phyloP scores from a whole-genome alignment of 768 basidiomycete species.

The Tremella yokohamensis region DNA sequence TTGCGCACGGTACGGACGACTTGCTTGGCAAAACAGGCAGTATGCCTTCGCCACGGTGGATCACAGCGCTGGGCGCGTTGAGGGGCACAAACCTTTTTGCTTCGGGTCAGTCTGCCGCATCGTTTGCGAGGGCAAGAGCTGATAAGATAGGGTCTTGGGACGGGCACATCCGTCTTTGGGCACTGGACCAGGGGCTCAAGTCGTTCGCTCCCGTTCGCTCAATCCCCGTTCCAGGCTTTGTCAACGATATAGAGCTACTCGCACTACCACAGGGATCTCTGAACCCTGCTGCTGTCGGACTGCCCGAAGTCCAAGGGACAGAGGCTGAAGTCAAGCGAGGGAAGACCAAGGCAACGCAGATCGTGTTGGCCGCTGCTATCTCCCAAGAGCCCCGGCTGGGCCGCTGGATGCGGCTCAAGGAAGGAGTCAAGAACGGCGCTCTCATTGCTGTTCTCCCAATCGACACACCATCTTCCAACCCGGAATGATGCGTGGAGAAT shows the following conservation, averaged over 20 bases:
- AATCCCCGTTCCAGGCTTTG: constrained; percentile 68
- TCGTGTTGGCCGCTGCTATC: constrained; percentile 69
- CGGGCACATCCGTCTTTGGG: constrained; percentile 84
- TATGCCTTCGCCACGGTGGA: constrained; percentile 81
- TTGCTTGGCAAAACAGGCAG: constrained; percentile 60
- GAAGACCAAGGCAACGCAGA: constrained; percentile 41
- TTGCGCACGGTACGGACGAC: constrained; percentile 73
- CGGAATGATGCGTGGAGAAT: no score
- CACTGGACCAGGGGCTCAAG: constrained; percentile 71
- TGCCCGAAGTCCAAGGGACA: not conserved
- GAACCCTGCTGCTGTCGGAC: constrained; percentile 51
- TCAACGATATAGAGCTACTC: constrained; percentile 85
- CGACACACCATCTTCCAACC: constrained; percentile 2
- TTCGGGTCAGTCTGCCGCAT: constrained; percentile 63
- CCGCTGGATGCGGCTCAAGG: constrained; percentile 77
- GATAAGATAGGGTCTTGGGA: constrained; percentile 79
- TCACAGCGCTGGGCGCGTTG: constrained; percentile 75
- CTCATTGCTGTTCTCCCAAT: constrained; percentile 56
- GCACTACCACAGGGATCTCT: constrained; percentile 57
- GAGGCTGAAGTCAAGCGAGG: constrained; percentile 5
- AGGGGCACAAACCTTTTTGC: constrained; percentile 87
- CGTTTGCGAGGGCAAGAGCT: not conserved
- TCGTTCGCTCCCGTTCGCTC: constrained; percentile 66
- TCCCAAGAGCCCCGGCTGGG: constrained; percentile 87
- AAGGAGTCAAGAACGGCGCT: constrained; percentile 65